Base-by-base conservation (phyloP, 148 eudicot genomes). In the Camellia granthamiana region DNA sequence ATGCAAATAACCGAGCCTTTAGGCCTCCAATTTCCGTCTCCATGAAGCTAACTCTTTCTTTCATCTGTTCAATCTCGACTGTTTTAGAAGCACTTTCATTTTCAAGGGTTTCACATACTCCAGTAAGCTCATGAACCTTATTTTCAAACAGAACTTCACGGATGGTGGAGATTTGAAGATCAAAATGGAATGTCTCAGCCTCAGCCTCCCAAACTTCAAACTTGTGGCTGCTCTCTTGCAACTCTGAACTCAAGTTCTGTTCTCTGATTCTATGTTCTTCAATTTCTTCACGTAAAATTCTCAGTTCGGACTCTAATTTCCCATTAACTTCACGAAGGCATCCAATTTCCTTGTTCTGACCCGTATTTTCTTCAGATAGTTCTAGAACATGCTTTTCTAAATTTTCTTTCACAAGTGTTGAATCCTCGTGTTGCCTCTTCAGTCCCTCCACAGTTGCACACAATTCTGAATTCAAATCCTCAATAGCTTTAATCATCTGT, bases 171-270 rank as follows among this genome's bases (percentile, higher is more conserved):
- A 91, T 84, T 80, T 95, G 98, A 83, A 95, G 95, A 89, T 95
- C 97, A 71, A 95, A 95, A 81, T 88, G 90, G 78, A 95, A 95
- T 9, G 94, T 80, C 19, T 93, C 75, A 43, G 98, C 98, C 77
- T 95, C 98, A 71, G 92, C 91, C 69, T 95, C 98, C 93, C 95
- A 95, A 18, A 95, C 85, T 83, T 93, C 92, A 84, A 84, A 91
- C 79, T 91, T 97, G 77, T 86, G 82, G 84, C 85, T 88, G 59
- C 84, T 88, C 80, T 91, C 97, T 64, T 88, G 88, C 63, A 94
- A 87, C 87, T 94, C 97, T 1, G 87, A 89, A 55, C 80, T 81
- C 83, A 92, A 84, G 64, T 85, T 81, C 80, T 89, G 93, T 83
- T 93, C 95, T 81, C 87, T 86, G 56, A 84, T 86, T 61, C 77